Percentiles rank a stretch among this genome's conserved stretches.
These are phyloP conservation scores for Venturia pyrina DNA, from an alignment of 2,329 filamentous ascomycete species.

Conservation along the genomic window DNA sequence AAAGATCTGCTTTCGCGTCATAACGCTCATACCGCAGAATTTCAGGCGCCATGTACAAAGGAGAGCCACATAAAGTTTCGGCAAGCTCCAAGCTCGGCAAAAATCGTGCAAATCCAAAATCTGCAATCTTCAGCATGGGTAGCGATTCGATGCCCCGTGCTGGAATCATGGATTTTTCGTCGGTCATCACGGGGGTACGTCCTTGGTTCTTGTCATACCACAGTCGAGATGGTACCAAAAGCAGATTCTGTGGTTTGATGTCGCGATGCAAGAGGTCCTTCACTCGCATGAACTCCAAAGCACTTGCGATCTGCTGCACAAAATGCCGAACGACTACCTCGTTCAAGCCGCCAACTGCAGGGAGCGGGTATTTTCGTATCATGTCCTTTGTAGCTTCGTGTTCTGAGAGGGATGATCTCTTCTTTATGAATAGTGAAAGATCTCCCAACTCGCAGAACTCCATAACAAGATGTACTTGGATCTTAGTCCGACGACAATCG, in stretches of 20 bases:
- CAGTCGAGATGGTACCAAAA: conserved; percentile 71
- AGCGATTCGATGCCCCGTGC: conserved; percentile 71
- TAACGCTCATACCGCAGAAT: conserved; percentile 96
- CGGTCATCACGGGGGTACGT: conserved; percentile 64
- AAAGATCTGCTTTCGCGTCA: conserved; percentile 91
- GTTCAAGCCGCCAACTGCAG: conserved; percentile 73
- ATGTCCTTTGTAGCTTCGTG: conserved; percentile 80
- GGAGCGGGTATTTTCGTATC: conserved; percentile 85
- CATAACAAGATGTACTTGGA: conserved; percentile 95
- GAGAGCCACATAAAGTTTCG: conserved; percentile 92
- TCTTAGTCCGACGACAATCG: conserved; percentile 78
- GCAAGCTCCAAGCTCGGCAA: conserved; percentile 84
- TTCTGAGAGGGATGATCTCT: conserved; percentile 68
- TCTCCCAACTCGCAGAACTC: conserved; percentile 97
- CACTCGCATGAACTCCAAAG: conserved; percentile 75
- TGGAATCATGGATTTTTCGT: conserved; percentile 71
- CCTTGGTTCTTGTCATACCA: conserved; percentile 55
- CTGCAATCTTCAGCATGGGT: conserved; percentile 94
- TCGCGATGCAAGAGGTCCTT: conserved; percentile 91
- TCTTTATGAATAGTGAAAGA: conserved; percentile 91
- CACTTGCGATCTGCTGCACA: conserved; percentile 86
- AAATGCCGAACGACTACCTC: conserved; percentile 97
- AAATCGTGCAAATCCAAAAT: conserved; percentile 96
- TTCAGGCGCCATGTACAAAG: conserved; percentile 97
- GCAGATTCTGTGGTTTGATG: conserved; percentile 92